Conservation (phyloP, 345 rosid species). For the Odontarrhena argentea region DNA sequence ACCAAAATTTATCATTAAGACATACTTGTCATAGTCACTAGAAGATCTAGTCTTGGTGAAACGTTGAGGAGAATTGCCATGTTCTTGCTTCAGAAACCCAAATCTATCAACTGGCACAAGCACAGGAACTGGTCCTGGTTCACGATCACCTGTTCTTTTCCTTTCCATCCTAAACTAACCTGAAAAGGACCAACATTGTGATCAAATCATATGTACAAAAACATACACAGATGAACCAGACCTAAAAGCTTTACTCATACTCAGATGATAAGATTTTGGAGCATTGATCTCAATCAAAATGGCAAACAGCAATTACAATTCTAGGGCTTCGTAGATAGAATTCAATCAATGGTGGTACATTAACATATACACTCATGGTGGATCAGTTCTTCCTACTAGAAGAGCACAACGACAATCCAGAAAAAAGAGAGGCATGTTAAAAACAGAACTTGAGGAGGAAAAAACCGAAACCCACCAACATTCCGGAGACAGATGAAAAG, state of each 20-base stretch:
- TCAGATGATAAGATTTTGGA: constrained; percentile 19
- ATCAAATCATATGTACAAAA: constrained; percentile 8
- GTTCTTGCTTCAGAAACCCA: constrained; percentile 77
- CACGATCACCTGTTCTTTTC: constrained; percentile 60
- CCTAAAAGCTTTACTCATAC: constrained; percentile 14
- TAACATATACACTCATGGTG: constrained; percentile 5
- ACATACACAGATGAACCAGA: constrained; percentile 12
- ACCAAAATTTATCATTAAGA: not conserved
- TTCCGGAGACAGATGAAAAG: constrained; percentile 21
- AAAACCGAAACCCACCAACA: constrained; percentile 34
- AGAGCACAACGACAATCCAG: constrained; percentile 5
- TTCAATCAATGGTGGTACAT: not conserved
- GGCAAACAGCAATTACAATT: constrained; percentile 7
- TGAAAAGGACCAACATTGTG: constrained; percentile 41
- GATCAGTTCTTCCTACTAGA: constrained; percentile 30
- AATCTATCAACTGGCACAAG: constrained; percentile 68
- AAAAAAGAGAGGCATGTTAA: not conserved
- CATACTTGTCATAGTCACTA: constrained; percentile 58
- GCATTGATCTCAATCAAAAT: constrained; percentile 13
- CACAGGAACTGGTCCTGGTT: constrained; percentile 65
- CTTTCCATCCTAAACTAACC: constrained; percentile 62
- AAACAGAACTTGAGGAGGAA: not conserved
- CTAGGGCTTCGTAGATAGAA: no score
- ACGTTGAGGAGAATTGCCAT: constrained; percentile 52
- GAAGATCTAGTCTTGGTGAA: constrained; percentile 54